Evolutionary conservation across 2,329 filamentous ascomycete genomes (phyloP), one percentile per base, ranked within the genome.

Genomic region (Claviceps pusilla): DNA sequence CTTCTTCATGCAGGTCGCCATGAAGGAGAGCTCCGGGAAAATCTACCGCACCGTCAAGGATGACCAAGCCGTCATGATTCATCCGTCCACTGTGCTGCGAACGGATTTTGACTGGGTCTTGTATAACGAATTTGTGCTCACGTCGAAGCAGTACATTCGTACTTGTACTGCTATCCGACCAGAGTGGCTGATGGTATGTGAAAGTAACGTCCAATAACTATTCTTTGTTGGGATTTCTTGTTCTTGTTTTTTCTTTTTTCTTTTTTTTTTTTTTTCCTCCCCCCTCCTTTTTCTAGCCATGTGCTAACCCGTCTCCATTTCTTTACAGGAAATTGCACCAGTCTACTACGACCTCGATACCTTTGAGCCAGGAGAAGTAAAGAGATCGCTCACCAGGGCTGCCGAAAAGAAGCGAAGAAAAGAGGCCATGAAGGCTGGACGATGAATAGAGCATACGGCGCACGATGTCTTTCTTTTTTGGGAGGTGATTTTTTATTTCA

Each of bases 1-100:
- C 39, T 98, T 98, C 78, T 98, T 98, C 77, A 98, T 98, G 93
- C 93, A 98, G 69, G 88, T 97, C 28, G 94, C 93, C 56, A 96
- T 95, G 82, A 89, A 86, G 66, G 89, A 97, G 65, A 82, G 80
- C 52, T 84, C 80, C 35, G 87, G 87, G 65, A 97, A 97, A 76
- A 81, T 87, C 46, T 98, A 98, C 72, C 83, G 84, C 59, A 98
- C 93, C 1, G 85, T 98, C 68, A 98, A 97, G 75, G 94, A 98
- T 66, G 87, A 96, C 64, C 91, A 97, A 72, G 86, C 81, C 49
- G 93, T 98, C 48, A 77, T 96, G 62, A 78, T 98, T 57, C 93
- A 98, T 71, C 93, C 93, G 2, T 93, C 87, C 59, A 96, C 90
- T 0, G 90, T 95, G 37, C 76, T 98, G 28, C 80, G 83, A 51